Evolutionary conservation across 139 green algal genomes (phyloP), one percentile per base, ranked within the genome.

Genomic region (Eudorina sp.): DNA sequence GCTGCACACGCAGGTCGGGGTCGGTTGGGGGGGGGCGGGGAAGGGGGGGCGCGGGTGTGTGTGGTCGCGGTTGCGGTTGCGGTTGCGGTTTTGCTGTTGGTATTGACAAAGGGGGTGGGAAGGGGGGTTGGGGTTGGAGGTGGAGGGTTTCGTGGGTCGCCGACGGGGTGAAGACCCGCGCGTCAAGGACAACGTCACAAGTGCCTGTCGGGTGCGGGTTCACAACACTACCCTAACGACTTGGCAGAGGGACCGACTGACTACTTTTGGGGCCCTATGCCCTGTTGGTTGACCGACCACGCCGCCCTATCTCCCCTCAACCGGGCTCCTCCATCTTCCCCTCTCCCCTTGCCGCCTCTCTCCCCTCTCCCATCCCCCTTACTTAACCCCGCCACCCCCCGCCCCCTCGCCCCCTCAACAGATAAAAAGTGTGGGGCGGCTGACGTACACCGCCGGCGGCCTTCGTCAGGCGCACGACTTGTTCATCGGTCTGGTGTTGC

Each of bases 1-100:
- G 81, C 64, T 87, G 81, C 88, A 58, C 38, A 79, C 66, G 25
- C 89, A 90, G 66, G 34, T 14, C 53, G n/a, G 48, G 80, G 29
- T 19, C 48, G 40, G 1, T 36, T 3, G 25, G 3, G 70, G 70
- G 27, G 45, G 14, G 46, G 73, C 0, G 73, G 45, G 41, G 34
- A 9, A 29, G 45, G 43, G 23, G 73, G 73, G 18, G 9, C 11
- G 29, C 34, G n/a, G n/a, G n/a, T n/a, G n/a, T n/a, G n/a, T n/a
- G n/a, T n/a, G n/a, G n/a, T n/a, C n/a, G n/a, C n/a, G n/a, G n/a
- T n/a, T n/a, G n/a, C n/a, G n/a, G n/a, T n/a, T n/a, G n/a, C n/a
- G n/a, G n/a, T n/a, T n/a, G n/a, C n/a, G n/a, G n/a, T n/a, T n/a
- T n/a, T n/a, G n/a, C n/a, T n/a, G n/a, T n/a, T n/a, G n/a, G n/a